Base-by-base conservation (phyloP, 345 rosid species). In the Pelargonium nanum region DNA sequence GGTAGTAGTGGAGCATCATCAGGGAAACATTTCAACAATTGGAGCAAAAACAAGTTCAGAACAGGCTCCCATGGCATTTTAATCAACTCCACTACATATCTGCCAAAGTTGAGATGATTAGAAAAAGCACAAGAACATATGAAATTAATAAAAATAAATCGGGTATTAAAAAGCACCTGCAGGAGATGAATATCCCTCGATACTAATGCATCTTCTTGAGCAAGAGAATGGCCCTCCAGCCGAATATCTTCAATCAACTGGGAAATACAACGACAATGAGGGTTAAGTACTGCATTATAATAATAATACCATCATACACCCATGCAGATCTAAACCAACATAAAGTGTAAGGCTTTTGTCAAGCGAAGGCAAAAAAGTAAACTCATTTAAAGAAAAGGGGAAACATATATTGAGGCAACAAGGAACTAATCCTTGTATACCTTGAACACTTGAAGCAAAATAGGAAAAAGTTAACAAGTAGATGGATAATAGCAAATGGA, bases 1-100 rank as follows among this genome's bases (percentile, higher is more conserved):
- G 99, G 99, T 24, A 94, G 69, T 60, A 94, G 66, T 1, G 95
- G 91, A 66, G 96, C 97, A 85, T 94, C 96, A 76, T 94, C 97
- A n/a, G 0, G 95, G 97, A 65, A 94, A 94, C 95, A 85, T 85
- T 70, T 94, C 99, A 66, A 90, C 96, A 30, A 94, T 94, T 4
- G 99, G 99, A 20, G 99, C 97, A 74, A 86, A 94, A 51, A 94
- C 83, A 25, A 94, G 91, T 55, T 94, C 97, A 0, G 99, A 81
- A 77, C 99, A 88, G 48, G 88, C 85, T 63, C 97, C 97, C 6
- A 85, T 88, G 12, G 95, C 87, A 77, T 81, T 88, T 69, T 88
- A 97, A 23, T 94, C 99, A 68, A 88, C 80, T 62, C 99, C 99
- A 22, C 96, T 83, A 60, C 96, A 94, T 52, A 88, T 85, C 99